Conservation (phyloP, 257 asterid species). For the Primulina eburnea region DNA sequence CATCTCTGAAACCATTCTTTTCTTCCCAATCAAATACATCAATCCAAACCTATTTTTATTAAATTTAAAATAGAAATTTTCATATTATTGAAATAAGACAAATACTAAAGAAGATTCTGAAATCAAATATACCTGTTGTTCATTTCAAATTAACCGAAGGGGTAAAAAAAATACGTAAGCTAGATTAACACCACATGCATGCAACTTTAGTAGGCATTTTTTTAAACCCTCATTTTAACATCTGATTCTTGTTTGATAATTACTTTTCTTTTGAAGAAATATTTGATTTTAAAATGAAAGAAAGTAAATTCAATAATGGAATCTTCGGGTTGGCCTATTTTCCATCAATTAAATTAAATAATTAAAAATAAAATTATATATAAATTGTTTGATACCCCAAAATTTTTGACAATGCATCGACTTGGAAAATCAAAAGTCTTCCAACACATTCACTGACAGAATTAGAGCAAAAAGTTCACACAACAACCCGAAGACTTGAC, state of each 20-base stretch:
- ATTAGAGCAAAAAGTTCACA: constrained; percentile 24
- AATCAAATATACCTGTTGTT: too few species aligned
- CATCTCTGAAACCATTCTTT: too few species aligned
- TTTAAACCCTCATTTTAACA: background rate
- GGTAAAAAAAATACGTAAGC: background rate
- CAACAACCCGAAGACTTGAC: constrained; percentile 21
- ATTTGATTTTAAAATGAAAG: background rate
- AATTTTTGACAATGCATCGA: background rate
- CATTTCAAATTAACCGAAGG: background rate
- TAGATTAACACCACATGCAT: background rate
- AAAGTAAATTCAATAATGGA: background rate
- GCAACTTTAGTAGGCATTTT: background rate
- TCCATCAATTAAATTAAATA: background rate
- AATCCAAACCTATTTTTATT: too few species aligned
- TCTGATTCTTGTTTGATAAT: background rate
- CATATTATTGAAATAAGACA: too few species aligned
- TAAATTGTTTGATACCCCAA: background rate
- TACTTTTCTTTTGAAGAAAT: background rate
- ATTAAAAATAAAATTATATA: background rate
- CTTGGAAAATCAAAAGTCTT: background rate
- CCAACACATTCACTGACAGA: constrained; percentile 16
- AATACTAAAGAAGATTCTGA: too few species aligned
- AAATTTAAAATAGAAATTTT: too few species aligned
- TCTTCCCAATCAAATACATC: too few species aligned
- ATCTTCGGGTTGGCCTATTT: background rate